A percentile compares a stretch with the other conserved stretches of the same genome.
Evolutionary conservation across 148 eudicot species (phyloP).

Genomic region (Spergularia marina): DNA sequence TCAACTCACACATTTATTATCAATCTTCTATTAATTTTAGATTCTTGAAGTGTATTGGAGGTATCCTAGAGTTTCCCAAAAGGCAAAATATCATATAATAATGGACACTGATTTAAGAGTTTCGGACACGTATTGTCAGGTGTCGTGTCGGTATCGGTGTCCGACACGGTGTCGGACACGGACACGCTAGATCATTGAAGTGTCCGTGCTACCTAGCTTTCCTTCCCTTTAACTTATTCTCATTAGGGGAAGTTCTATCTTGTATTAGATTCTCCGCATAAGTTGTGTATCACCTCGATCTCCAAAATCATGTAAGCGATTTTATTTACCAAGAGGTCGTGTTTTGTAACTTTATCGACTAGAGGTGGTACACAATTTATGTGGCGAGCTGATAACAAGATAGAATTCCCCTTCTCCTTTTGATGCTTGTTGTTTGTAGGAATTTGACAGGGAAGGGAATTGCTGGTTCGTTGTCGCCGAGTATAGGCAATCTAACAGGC

Average conservation of each 20-base stretch:
- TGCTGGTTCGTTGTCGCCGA: slow-evolving; percentile 47
- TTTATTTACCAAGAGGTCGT: background rate
- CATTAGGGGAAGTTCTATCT: background rate
- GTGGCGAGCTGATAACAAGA: background rate
- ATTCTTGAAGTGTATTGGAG: too few relatives aligned
- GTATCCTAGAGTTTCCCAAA: too few relatives aligned
- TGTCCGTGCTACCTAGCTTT: too few relatives aligned
- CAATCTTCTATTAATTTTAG: too few relatives aligned
- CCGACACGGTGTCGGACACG: too few relatives aligned
- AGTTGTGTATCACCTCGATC: background rate
- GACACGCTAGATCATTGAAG: too few relatives aligned
- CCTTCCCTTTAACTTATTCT: too few relatives aligned
- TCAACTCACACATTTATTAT: too few relatives aligned
- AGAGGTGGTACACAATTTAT: background rate
- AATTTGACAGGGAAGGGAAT: slow-evolving; percentile 59
- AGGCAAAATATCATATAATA: too few relatives aligned
- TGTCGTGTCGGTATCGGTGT: too few relatives aligned
- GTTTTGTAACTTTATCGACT: background rate
- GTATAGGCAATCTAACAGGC: slow-evolving; percentile 44
- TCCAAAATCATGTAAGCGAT: background rate
- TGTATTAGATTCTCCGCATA: background rate
- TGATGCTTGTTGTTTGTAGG: slow-evolving; percentile 34
- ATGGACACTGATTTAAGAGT: too few relatives aligned
- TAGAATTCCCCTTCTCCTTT: background rate
- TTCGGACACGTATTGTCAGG: too few relatives aligned